phyloP scores from a whole-genome alignment of 1,284 basidiomycete genomes.

The Microbotryomycetes sp. region DNA sequence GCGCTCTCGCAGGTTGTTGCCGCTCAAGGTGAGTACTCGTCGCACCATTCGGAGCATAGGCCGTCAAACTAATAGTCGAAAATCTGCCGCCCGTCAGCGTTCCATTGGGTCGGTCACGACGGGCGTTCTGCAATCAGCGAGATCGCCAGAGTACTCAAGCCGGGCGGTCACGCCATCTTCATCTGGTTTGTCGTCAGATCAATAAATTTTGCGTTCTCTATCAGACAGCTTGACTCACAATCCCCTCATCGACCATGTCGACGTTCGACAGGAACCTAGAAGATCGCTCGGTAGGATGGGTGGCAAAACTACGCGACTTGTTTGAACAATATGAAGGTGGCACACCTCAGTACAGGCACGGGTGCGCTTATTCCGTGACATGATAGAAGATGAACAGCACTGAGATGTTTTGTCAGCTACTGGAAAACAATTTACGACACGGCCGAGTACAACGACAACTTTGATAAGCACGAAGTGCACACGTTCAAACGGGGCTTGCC shows the following conservation, averaged over 20 bases:
- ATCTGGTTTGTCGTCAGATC: constrained; percentile 44
- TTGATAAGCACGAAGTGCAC: constrained; percentile 3
- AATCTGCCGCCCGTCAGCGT: too few relatives aligned
- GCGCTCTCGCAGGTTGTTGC: constrained; percentile 30
- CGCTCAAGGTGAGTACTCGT: constrained; percentile 7
- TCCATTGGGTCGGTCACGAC: constrained; percentile 31
- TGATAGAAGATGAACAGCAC: not conserved
- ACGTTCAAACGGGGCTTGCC: constrained; percentile 10
- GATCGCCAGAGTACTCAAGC: constrained; percentile 43
- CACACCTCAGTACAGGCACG: constrained; percentile 30
- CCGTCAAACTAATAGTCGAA: too few relatives aligned
- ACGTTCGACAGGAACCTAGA: constrained; percentile 34
- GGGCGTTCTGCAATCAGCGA: constrained; percentile 33
- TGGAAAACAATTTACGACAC: constrained; percentile 32
- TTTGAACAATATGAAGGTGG: constrained; percentile 34
- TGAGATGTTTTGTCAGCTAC: constrained; percentile 8
- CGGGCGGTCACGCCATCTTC: constrained; percentile 41
- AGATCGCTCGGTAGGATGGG: constrained; percentile 28
- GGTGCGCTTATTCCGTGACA: too few relatives aligned
- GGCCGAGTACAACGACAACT: constrained; percentile 6
- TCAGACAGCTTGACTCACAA: constrained; percentile 33
- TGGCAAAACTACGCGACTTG: constrained; percentile 27
- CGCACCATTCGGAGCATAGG: too few relatives aligned
- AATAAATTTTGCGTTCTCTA: constrained; percentile 18
- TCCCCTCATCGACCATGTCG: constrained; percentile 32